Conservation (phyloP, 257 asterid species). For the Plantago major region DNA sequence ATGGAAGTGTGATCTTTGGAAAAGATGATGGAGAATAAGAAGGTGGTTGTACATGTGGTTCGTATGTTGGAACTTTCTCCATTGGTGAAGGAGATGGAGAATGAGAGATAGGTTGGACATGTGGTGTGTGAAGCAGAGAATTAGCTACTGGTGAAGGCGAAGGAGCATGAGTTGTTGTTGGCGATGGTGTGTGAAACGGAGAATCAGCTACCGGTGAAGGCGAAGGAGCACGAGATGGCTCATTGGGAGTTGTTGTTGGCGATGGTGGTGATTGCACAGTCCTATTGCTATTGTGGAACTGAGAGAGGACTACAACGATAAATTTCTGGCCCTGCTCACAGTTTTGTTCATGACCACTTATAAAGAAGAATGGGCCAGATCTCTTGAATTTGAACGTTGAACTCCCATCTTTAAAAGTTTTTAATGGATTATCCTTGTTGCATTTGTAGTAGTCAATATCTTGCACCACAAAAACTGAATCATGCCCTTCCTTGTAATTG, state of each 20-base stretch:
- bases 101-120: neutral
- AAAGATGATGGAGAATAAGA: slow-evolving; percentile 8
- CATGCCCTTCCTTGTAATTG: slow-evolving; percentile 35
- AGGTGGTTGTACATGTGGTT: neutral
- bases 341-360: slow-evolving; percentile 45
- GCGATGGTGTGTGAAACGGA: slow-evolving; percentile 2
- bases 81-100: slow-evolving; percentile 6
- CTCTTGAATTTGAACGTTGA: slow-evolving; percentile 30
- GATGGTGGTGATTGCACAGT: neutral
- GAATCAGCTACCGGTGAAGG: slow-evolving; percentile 4
- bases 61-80: neutral
- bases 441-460: slow-evolving; percentile 39
- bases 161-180: slow-evolving; percentile 14
- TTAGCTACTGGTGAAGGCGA: slow-evolving; percentile 5
- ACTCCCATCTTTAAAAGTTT: slow-evolving; percentile 26
- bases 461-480: slow-evolving; percentile 45
- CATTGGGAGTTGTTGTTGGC: slow-evolving; percentile 1
- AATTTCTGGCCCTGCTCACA: slow-evolving; percentile 53
- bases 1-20: neutral
- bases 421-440: slow-evolving; percentile 37
- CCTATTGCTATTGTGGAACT: slow-evolving; percentile 11
- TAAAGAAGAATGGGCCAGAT: slow-evolving; percentile 48
- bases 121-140: neutral
- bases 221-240: slow-evolving; percentile 4
- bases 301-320: slow-evolving; percentile 25